phyloP scores from a whole-genome alignment of 2,329 filamentous ascomycete species.

The Xylaria sp. region DNA sequence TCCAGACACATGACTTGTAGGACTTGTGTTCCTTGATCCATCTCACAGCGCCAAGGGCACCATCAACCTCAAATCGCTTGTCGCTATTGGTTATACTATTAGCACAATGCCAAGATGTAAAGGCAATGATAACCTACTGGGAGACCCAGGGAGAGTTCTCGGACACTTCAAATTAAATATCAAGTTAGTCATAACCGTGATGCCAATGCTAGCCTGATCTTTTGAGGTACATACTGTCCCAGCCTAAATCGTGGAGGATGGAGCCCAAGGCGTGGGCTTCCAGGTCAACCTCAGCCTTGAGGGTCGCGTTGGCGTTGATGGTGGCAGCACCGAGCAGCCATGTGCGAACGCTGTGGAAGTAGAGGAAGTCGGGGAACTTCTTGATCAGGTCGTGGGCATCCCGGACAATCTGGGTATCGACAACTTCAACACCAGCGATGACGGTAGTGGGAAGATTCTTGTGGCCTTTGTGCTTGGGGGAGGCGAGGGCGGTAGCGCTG shows the following conservation, averaged over 20 bases:
- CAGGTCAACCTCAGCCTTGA: conserved; percentile 22
- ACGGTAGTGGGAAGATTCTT: conserved; percentile 22
- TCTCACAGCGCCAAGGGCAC: conserved; percentile 21
- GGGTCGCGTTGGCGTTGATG: conserved; percentile 26
- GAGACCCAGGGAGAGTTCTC: conserved; percentile 19
- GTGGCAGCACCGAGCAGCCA: conserved; percentile 23
- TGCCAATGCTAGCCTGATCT: too few relatives aligned
- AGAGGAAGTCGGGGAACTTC: conserved; percentile 26
- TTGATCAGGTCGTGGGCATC: conserved; percentile 21
- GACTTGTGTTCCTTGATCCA: conserved; percentile 24
- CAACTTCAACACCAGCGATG: conserved; percentile 26
- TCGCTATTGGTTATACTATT: conserved; percentile 8
- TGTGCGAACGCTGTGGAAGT: conserved; percentile 23
- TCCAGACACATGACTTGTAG: conserved; percentile 17
- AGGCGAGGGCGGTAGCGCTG: conserved; percentile 17
- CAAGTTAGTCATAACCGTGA: conserved; percentile 2
- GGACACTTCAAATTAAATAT: conserved; percentile 1
- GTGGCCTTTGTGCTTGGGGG: conserved; percentile 1
- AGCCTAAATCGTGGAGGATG: conserved; percentile 27
- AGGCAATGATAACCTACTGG: conserved; percentile 1
- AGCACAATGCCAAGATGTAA: not conserved
- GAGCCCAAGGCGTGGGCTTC: conserved; percentile 28
- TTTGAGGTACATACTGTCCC: conserved; percentile 19
- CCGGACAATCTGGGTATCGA: conserved; percentile 28
- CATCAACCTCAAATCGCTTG: conserved; percentile 27